Conservation (phyloP, 1,284 basidiomycete species). For the Cryptococcus jaspeensis region DNA sequence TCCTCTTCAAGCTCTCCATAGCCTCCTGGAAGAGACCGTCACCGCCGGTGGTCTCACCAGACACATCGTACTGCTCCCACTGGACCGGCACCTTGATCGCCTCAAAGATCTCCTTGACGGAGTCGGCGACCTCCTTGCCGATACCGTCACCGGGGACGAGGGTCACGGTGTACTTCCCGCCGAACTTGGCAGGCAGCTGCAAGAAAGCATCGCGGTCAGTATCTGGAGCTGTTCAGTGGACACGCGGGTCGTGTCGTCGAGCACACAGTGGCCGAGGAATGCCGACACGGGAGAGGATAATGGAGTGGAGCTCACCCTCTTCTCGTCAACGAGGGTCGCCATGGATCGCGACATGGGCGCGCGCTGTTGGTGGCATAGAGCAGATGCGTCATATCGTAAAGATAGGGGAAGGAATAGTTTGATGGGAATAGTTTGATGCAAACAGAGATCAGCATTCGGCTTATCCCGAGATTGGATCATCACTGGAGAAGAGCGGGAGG, state of each 20-base stretch:
- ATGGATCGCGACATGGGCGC: slow-evolving; percentile 37
- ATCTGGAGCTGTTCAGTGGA: not conserved
- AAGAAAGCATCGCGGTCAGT: slow-evolving; percentile 10
- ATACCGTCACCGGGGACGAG: slow-evolving; percentile 96
- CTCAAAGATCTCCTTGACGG: slow-evolving; percentile 98
- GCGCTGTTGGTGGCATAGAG: slow-evolving; percentile 13
- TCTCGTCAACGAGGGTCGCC: slow-evolving; percentile 45
- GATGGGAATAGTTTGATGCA: not conserved
- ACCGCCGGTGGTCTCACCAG: slow-evolving; percentile 89
- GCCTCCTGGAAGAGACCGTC: slow-evolving; percentile 96
- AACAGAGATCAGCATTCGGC: not conserved
- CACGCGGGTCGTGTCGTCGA: not conserved
- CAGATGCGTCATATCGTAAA: not conserved
- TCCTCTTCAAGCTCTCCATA: slow-evolving; percentile 93
- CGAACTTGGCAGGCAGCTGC: slow-evolving; percentile 89
- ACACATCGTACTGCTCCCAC: slow-evolving; percentile 99
- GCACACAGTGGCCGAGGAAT: slow-evolving; percentile 3
- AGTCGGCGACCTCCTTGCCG: slow-evolving; percentile 94
- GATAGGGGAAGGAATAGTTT: not conserved
- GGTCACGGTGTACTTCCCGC: slow-evolving; percentile 70
- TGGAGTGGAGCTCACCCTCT: slow-evolving; percentile 33
- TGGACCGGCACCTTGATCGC: slow-evolving; percentile 97
- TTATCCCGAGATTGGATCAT: not conserved
- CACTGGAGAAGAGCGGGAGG: too few species aligned
- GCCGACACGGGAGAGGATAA: slow-evolving; percentile 1